A percentile compares a stretch with the other conserved stretches of the same genome.
Conservation (phyloP, 2,329 filamentous ascomycete genomes). For the Trichoderma cornu-damae region DNA sequence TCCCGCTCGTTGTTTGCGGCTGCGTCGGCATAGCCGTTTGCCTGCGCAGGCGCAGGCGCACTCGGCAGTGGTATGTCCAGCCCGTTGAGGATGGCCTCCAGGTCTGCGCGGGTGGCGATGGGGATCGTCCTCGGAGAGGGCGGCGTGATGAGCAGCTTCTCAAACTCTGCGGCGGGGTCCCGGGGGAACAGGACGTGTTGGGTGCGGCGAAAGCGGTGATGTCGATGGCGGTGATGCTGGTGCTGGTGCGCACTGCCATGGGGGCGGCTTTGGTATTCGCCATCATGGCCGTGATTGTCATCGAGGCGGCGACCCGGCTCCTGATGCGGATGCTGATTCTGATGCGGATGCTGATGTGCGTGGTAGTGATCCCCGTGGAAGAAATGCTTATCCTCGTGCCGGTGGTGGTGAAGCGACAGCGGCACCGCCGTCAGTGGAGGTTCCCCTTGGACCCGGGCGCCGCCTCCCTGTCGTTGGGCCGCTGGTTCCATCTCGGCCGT, state of each 20-base stretch:
- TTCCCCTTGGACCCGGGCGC: neutral
- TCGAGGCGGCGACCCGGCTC: too few species aligned
- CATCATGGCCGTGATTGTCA: neutral
- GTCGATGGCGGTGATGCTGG: neutral
- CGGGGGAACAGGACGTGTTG: neutral
- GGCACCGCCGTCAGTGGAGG: neutral
- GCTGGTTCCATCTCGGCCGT: neutral
- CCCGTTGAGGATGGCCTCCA: neutral
- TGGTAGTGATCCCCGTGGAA: conserved; percentile 3
- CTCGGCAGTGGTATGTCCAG: neutral
- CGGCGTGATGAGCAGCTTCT: neutral
- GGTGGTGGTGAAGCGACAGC: conserved; percentile 5
- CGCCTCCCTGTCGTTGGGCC: neutral
- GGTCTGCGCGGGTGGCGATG: neutral
- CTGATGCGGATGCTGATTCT: neutral
- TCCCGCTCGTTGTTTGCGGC: neutral
- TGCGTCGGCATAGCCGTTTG: neutral
- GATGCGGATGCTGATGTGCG: neutral
- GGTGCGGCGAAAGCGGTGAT: neutral
- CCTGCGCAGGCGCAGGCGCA: neutral
- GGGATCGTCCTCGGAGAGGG: neutral
- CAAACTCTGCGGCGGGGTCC: neutral
- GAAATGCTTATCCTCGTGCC: conserved; percentile 11
- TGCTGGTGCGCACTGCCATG: neutral
- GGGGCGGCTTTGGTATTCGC: neutral